A percentile compares a stretch with the other conserved stretches of the same genome.
phyloP scores from a whole-genome alignment of 305 asterid species.

The Rubia balearica region DNA sequence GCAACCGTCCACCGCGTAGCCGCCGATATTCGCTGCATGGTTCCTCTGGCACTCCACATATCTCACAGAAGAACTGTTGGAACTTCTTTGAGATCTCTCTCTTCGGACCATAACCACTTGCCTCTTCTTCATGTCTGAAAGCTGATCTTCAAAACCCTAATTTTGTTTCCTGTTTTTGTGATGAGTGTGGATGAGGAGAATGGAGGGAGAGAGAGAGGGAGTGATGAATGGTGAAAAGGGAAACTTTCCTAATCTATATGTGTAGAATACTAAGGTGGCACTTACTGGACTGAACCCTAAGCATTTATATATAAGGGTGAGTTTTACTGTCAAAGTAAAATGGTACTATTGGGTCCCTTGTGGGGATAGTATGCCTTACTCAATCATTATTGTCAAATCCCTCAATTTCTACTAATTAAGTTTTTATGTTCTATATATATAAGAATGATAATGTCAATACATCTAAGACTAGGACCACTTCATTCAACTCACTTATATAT shows the following conservation, averaged over 20 bases:
- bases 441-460: neutral
- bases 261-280: slow-evolving; percentile 10
- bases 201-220: neutral
- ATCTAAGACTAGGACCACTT: neutral
- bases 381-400: slow-evolving; percentile 21
- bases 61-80: slow-evolving; percentile 25
- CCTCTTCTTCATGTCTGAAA: slow-evolving; percentile 43
- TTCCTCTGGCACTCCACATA: slow-evolving; percentile 82
- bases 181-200: neutral
- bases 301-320: slow-evolving; percentile 9
- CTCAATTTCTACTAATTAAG: neutral
- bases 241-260: neutral
- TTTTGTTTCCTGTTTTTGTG: neutral
- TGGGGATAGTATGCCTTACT: slow-evolving; percentile 4
- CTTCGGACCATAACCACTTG: slow-evolving; percentile 42
- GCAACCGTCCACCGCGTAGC: slow-evolving; percentile 86
- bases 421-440: too few relatives aligned
- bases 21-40: slow-evolving; percentile 84
- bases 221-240: neutral
- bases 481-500: neutral
- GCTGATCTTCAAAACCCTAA: slow-evolving; percentile 9
- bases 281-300: slow-evolving; percentile 22
- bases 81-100: slow-evolving; percentile 32
- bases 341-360: neutral
- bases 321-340: slow-evolving; percentile 13